phyloP scores from a whole-genome alignment of 768 basidiomycete genomes.

The Cyclocybe cylindracea region DNA sequence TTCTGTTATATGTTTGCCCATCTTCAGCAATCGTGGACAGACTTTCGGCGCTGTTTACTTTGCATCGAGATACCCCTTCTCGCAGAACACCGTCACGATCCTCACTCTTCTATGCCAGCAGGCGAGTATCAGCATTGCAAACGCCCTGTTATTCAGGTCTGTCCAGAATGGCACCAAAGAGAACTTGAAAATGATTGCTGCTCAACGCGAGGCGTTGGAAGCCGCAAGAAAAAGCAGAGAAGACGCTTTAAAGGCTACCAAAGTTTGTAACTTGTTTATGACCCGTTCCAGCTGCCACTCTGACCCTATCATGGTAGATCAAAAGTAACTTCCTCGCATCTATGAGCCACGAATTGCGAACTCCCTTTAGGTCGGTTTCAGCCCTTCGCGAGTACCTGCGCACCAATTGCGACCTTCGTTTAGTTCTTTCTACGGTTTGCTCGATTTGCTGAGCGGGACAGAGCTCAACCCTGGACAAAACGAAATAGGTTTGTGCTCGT shows the following conservation, averaged over 20 bases:
- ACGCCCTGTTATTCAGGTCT: constrained; percentile 72
- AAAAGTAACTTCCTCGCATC: constrained; percentile 79
- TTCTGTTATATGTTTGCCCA: constrained; percentile 68
- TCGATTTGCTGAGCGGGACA: constrained; percentile 73
- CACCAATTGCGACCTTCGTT: constrained; percentile 1
- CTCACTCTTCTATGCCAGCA: constrained; percentile 70
- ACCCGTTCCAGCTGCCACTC: neutral
- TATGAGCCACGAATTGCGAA: constrained; percentile 78
- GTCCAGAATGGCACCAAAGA: constrained; percentile 74
- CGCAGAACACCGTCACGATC: constrained; percentile 58
- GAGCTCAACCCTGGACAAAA: constrained; percentile 68
- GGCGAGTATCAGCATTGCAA: constrained; percentile 75
- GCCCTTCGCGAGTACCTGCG: neutral
- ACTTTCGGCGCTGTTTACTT: constrained; percentile 74
- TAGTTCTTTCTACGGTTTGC: constrained; percentile 75
- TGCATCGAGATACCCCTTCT: constrained; percentile 66
- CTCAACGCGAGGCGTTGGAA: constrained; percentile 68
- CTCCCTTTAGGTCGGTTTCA: constrained; percentile 62
- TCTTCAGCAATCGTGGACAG: constrained; percentile 74
- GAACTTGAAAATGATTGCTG: constrained; percentile 77
- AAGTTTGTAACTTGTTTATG: constrained; percentile 38
- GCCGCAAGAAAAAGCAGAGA: constrained; percentile 70
- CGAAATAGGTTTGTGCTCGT: constrained; percentile 57
- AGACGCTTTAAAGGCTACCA: constrained; percentile 73
- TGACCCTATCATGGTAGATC: constrained; percentile 41